These are phyloP conservation scores for Xylariomycetidae sp. DNA, from an alignment of 2,329 filamentous ascomycete genomes.

Conservation along the genomic window DNA sequence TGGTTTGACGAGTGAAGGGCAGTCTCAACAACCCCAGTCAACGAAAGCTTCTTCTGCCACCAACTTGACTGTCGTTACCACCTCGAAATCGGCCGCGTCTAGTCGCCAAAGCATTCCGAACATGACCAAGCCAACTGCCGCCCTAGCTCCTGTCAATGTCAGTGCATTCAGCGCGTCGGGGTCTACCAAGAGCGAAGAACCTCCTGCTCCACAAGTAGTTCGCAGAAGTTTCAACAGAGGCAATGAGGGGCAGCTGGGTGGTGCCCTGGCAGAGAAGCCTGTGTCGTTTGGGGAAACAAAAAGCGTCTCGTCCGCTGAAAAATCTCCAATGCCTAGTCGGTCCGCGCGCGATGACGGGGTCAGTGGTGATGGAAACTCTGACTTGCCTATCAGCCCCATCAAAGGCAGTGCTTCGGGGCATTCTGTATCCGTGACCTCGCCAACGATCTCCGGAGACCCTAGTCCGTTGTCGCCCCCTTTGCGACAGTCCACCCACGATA, in stretches of 20 bases:
- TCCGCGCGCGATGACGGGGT: slow-evolving; percentile 37
- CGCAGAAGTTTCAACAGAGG: slow-evolving; percentile 39
- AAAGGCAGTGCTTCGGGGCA: slow-evolving; percentile 23
- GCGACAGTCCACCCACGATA: slow-evolving; percentile 26
- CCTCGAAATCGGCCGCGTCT: slow-evolving; percentile 36
- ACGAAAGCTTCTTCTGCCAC: slow-evolving; percentile 44
- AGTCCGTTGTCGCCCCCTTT: slow-evolving; percentile 19
- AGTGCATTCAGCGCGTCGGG: slow-evolving; percentile 41
- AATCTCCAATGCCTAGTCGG: slow-evolving; percentile 20
- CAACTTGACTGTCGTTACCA: slow-evolving; percentile 30
- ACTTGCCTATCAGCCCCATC: slow-evolving; percentile 37
- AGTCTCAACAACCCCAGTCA: slow-evolving; percentile 33
- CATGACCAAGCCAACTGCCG: slow-evolving; percentile 33
- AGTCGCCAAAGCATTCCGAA: slow-evolving; percentile 27
- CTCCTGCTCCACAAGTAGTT: slow-evolving; percentile 29
- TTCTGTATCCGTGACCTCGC: slow-evolving; percentile 20
- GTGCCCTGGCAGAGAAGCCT: slow-evolving; percentile 30
- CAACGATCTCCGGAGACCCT: slow-evolving; percentile 28
- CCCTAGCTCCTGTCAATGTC: slow-evolving; percentile 43
- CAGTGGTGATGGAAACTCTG: slow-evolving; percentile 39
- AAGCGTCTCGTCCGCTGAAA: slow-evolving; percentile 24
- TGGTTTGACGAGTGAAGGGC: slow-evolving; percentile 31
- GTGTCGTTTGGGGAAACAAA: slow-evolving; percentile 32
- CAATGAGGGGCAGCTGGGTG: slow-evolving; percentile 33
- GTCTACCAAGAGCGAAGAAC: slow-evolving; percentile 41